Conservation (phyloP, 768 basidiomycete genomes). For the Botryobasidium botryosum region DNA sequence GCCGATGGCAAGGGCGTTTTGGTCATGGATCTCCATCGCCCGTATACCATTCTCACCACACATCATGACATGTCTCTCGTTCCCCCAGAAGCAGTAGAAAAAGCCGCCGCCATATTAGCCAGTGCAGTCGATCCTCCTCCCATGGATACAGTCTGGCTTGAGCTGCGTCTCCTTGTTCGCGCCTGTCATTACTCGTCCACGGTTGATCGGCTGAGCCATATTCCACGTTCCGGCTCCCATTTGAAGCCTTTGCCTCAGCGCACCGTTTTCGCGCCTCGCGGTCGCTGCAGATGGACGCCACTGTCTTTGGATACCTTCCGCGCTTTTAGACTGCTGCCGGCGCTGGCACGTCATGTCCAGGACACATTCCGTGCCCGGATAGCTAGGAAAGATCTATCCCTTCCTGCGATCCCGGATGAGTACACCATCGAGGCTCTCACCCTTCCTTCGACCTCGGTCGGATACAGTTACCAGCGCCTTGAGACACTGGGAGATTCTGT, state of each 20-base stretch:
- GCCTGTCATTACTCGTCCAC: no score
- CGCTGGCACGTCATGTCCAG: slow-evolving; percentile 47
- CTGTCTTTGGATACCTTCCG: slow-evolving; percentile 18
- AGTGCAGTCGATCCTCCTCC: no score
- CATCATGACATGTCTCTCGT: no score
- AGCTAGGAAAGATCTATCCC: slow-evolving; percentile 34
- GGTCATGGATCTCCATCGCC: no score
- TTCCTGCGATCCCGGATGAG: slow-evolving; percentile 42
- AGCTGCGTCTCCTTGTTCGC: no score
- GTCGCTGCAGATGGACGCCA: background rate
- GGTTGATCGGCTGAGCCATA: no score
- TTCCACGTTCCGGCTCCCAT: slow-evolving; percentile 3
- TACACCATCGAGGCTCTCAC: slow-evolving; percentile 60
- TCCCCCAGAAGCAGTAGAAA: no score
- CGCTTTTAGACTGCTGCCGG: slow-evolving; percentile 44
- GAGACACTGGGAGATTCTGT: slow-evolving; percentile 82
- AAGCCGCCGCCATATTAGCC: no score
- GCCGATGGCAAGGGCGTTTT: no score
- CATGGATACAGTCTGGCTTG: no score
- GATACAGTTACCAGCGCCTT: slow-evolving; percentile 67
- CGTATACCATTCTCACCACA: no score
- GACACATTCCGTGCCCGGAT: slow-evolving; percentile 42
- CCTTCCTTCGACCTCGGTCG: slow-evolving; percentile 42
- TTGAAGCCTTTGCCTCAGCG: background rate
- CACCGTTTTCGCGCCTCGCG: background rate